Percentiles rank a stretch among this genome's conserved stretches.
phyloP scores from a whole-genome alignment of 768 basidiomycete species.

The Crepidotus variabilis region DNA sequence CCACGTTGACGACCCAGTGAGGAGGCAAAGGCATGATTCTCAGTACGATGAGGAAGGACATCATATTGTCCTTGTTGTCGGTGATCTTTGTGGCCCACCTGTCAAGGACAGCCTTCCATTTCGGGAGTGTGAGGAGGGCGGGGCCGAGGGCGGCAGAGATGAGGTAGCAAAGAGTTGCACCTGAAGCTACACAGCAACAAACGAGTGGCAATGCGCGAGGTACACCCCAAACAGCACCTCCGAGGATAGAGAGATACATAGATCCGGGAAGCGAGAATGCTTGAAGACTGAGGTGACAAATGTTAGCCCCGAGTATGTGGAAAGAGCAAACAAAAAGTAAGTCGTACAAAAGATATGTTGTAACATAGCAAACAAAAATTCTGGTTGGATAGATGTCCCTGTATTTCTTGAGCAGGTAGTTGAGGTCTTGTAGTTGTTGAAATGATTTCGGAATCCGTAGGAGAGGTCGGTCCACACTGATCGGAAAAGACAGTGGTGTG shows the following conservation, averaged over 20 bases:
- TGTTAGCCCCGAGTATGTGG: background rate
- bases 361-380: conserved; percentile 83
- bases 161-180: conserved; percentile 89
- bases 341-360: conserved; percentile 91
- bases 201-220: conserved; percentile 83
- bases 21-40: conserved; percentile 93
- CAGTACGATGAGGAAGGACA: conserved; percentile 92
- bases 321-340: conserved; percentile 15
- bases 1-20: conserved; percentile 93
- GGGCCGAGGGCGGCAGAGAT: conserved; percentile 92
- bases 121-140: conserved; percentile 82
- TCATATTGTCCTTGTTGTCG: conserved; percentile 76
- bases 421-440: conserved; percentile 79
- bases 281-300: conserved; percentile 60
- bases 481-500: conserved; percentile 5
- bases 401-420: conserved; percentile 87
- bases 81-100: conserved; percentile 77
- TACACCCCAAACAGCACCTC: conserved; percentile 94
- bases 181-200: conserved; percentile 87
- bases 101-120: conserved; percentile 80
- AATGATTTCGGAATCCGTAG: conserved; percentile 89
- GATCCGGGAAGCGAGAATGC: conserved; percentile 96
- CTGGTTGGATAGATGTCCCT: conserved; percentile 83
- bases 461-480: conserved; percentile 68
- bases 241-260: conserved; percentile 97